A percentile compares a stretch with the other conserved stretches of the same genome.
Evolutionary conservation across 2,329 filamentous ascomycete species (phyloP).

Genomic region (Pseudopyricularia javanii): DNA sequence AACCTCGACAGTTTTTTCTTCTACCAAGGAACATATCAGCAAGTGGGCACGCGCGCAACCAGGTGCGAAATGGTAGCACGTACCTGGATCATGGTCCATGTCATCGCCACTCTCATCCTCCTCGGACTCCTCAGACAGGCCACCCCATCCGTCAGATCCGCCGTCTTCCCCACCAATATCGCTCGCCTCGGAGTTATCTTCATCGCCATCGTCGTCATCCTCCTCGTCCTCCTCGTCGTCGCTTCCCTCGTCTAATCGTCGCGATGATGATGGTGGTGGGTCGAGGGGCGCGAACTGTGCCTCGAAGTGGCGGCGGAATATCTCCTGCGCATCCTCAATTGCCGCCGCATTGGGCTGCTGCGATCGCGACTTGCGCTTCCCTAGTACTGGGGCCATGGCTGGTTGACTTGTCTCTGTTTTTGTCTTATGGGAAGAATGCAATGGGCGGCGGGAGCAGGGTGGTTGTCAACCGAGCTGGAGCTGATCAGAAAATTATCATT

Average conservation of each 20-base stretch:
- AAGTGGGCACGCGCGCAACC: too few species aligned
- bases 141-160: conserved; percentile 45
- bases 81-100: not conserved
- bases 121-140: conserved; percentile 40
- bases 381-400: conserved; percentile 29
- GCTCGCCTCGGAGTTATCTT: conserved; percentile 21
- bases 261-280: conserved; percentile 6
- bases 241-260: conserved; percentile 17
- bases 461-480: too few species aligned
- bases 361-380: conserved; percentile 32
- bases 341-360: conserved; percentile 10
- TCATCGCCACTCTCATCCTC: conserved; percentile 3
- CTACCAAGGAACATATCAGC: conserved; percentile 3
- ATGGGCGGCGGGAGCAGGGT: too few species aligned
- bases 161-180: conserved; percentile 14
- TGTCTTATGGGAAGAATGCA: not conserved
- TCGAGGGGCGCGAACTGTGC: conserved; percentile 69
- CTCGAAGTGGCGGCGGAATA: conserved; percentile 80
- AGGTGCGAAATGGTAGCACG: too few species aligned
- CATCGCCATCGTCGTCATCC: conserved; percentile 7
- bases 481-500: too few species aligned
- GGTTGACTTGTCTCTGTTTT: not conserved
- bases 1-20: conserved; percentile 36
- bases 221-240: conserved; percentile 22
- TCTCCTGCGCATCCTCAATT: conserved; percentile 51